A percentile compares a stretch with the other conserved stretches of the same genome.
Evolutionary conservation across 306 rosid genomes (phyloP).

Genomic region (peach (Prunus persica)): DNA sequence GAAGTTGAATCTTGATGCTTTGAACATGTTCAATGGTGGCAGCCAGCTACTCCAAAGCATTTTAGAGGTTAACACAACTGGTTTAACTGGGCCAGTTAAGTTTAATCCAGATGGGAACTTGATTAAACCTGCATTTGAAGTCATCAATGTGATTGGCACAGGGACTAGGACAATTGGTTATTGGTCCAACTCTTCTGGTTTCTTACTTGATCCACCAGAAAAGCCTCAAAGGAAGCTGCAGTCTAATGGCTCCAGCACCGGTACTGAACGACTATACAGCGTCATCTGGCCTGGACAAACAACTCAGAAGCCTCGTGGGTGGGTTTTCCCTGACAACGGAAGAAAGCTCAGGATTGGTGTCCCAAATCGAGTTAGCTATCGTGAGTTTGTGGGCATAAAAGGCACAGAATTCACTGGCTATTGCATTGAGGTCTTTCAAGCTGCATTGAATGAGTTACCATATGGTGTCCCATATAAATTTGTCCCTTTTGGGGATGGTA

Average conservation of each 20-base stretch:
- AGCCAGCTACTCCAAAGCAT: constrained; percentile 15
- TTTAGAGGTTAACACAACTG: constrained; percentile 9
- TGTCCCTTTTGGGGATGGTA: constrained; percentile 40
- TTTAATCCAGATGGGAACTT: constrained; percentile 20
- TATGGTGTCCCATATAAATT: constrained; percentile 28
- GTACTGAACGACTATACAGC: constrained; percentile 12
- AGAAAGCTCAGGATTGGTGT: constrained; percentile 26
- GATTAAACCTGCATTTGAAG: constrained; percentile 22
- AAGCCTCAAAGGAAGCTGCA: background rate
- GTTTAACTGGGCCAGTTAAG: constrained; percentile 19
- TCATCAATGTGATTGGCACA: constrained; percentile 32
- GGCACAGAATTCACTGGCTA: constrained; percentile 26
- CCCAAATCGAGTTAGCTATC: constrained; percentile 20
- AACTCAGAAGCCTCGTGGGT: constrained; percentile 27
- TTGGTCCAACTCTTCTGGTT: constrained; percentile 28
- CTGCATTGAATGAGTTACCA: constrained; percentile 26
- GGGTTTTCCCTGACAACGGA: constrained; percentile 30
- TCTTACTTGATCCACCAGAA: constrained; percentile 13
- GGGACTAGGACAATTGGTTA: constrained; percentile 22
- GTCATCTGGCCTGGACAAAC: constrained; percentile 36
- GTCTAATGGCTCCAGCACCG: background rate
- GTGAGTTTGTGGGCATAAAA: constrained; percentile 11
- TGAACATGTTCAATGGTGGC: constrained; percentile 26
- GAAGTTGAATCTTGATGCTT: constrained; percentile 19
- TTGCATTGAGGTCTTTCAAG: constrained; percentile 36